A percentile compares a stretch with the other conserved stretches of the same genome.
phyloP scores from a whole-genome alignment of 2,329 filamentous ascomycete genomes.

The Penicillium vulpinum region DNA sequence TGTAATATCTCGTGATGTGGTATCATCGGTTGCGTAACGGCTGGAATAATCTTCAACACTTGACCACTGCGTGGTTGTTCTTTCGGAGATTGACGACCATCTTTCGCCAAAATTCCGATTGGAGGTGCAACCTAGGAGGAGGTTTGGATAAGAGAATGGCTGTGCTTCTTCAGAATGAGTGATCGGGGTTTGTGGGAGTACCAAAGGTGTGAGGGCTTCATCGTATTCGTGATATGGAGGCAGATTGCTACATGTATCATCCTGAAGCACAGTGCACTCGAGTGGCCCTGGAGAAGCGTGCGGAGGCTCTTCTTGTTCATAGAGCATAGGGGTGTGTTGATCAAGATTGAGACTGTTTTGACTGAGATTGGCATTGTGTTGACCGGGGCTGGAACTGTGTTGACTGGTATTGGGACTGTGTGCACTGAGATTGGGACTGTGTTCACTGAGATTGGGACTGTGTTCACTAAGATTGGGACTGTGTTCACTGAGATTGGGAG shows the following conservation, averaged over 20 bases:
- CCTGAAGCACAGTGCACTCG: background rate
- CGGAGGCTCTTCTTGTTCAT: background rate
- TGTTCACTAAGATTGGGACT: background rate
- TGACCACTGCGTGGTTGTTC: background rate
- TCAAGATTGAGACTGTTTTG: too few relatives aligned
- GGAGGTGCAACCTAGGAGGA: background rate
- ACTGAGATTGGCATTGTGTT: background rate
- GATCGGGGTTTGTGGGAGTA: background rate
- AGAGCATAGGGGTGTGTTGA: too few relatives aligned
- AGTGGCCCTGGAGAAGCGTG: background rate
- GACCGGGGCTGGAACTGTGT: background rate
- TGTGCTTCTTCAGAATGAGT: background rate
- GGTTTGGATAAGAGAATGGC: background rate
- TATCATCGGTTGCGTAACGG: constrained; percentile 11
- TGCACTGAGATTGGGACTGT: too few relatives aligned
- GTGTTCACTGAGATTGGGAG: background rate
- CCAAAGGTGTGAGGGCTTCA: background rate
- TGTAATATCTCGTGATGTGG: constrained; percentile 14
- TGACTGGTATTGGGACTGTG: too few relatives aligned
- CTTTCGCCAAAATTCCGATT: background rate
- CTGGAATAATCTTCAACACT: constrained; percentile 3
- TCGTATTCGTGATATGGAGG: background rate
- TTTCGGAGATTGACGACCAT: background rate
- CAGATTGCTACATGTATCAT: background rate
- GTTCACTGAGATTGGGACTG: background rate